These are phyloP conservation scores for Ascodesmis nigricans DNA, from an alignment of 495 filamentous ascomycete genomes.

Conservation along the genomic window DNA sequence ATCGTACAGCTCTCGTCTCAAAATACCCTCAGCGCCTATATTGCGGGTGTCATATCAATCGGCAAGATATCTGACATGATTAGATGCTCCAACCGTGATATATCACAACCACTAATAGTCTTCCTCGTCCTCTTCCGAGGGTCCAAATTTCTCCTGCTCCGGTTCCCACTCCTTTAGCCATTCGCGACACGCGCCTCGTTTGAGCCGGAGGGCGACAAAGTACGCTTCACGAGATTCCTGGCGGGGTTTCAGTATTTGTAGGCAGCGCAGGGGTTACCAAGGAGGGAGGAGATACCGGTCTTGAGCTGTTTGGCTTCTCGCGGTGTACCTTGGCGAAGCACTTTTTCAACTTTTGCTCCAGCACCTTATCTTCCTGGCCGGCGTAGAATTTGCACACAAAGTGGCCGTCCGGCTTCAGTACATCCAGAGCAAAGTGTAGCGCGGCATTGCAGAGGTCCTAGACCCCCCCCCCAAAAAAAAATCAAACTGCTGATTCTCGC, in stretches of 20 bases:
- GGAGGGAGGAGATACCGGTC: slow-evolving; percentile 37
- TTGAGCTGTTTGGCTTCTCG: slow-evolving; percentile 75
- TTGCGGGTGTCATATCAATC: no score
- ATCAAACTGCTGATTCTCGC: slow-evolving; percentile 4
- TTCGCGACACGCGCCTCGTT: slow-evolving; percentile 24
- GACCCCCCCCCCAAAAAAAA: background rate
- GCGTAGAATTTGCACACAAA: slow-evolving; percentile 98
- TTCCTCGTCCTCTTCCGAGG: no score
- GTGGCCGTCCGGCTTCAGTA: slow-evolving; percentile 57
- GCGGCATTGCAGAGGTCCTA: slow-evolving; percentile 81
- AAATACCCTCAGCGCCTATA: no score
- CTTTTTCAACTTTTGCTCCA: slow-evolving; percentile 48
- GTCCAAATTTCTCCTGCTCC: no score
- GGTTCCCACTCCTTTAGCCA: no score
- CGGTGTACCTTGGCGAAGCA: slow-evolving; percentile 59
- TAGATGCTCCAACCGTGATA: no score
- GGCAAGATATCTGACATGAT: no score
- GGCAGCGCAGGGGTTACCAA: background rate
- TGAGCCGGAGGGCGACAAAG: slow-evolving; percentile 55
- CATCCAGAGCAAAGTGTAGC: slow-evolving; percentile 59
- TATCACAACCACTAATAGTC: no score
- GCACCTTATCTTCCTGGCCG: slow-evolving; percentile 55
- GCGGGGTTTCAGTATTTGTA: slow-evolving; percentile 1
- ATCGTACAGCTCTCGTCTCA: no score
- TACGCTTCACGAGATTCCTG: slow-evolving; percentile 83